A percentile compares a stretch with the other conserved stretches of the same genome.
Conservation (phyloP, 2,329 filamentous ascomycete genomes). For the Dactylellina sp. region DNA sequence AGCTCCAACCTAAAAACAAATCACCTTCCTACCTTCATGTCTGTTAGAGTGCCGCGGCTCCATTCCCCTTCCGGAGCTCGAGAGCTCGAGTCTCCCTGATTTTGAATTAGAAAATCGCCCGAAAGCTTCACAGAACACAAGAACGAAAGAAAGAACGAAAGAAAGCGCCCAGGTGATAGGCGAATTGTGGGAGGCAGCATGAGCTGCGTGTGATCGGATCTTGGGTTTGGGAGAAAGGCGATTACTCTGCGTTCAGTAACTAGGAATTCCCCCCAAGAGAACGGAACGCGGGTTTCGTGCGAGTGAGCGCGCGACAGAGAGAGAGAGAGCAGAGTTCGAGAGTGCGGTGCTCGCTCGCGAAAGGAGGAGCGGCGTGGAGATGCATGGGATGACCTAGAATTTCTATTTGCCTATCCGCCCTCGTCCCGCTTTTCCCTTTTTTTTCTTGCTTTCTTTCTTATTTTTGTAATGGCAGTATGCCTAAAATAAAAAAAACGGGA, state of each 20-base stretch:
- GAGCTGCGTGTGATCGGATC: slow-evolving; percentile 15
- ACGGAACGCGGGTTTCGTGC: too few species aligned
- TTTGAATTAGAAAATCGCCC: background rate
- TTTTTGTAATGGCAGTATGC: too few species aligned
- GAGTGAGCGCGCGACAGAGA: too few species aligned
- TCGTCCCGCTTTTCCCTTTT: slow-evolving; percentile 15
- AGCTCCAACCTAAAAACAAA: slow-evolving; percentile 4
- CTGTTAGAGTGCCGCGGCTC: background rate
- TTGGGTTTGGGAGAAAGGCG: background rate
- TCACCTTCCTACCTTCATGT: too few species aligned
- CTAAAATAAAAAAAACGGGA: too few species aligned
- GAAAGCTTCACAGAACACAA: background rate
- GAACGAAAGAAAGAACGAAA: background rate
- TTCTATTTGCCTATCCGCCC: slow-evolving; percentile 3
- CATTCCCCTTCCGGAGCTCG: slow-evolving; percentile 22
- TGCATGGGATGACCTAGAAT: slow-evolving; percentile 16
- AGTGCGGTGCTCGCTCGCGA: slow-evolving; percentile 1
- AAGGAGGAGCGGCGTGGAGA: slow-evolving; percentile 1
- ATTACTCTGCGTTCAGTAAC: slow-evolving; percentile 26
- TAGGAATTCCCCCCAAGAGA: background rate
- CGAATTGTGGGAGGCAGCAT: slow-evolving; percentile 1
- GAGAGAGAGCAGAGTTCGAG: background rate
- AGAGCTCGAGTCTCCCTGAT: slow-evolving; percentile 1
- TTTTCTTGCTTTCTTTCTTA: background rate
- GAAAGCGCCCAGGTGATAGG: background rate